Conservation (phyloP, 2,329 filamentous ascomycete species). For the Penicillium frequentans region DNA sequence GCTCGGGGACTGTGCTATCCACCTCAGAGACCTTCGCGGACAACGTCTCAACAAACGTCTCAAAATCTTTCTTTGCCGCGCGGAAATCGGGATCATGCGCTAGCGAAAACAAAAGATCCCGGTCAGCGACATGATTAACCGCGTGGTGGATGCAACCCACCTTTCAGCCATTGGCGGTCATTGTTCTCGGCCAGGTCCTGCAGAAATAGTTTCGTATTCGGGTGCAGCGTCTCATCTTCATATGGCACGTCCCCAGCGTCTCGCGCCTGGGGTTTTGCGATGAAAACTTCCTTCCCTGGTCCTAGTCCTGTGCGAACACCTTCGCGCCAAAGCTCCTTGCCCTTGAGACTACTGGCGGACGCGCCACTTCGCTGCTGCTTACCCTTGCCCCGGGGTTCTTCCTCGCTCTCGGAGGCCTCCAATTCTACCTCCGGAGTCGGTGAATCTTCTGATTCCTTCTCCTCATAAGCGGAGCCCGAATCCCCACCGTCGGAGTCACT, state of each 20-base stretch:
- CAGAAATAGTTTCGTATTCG: constrained; percentile 64
- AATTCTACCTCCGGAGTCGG: constrained; percentile 11
- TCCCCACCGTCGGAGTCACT: constrained; percentile 82
- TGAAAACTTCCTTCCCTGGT: constrained; percentile 61
- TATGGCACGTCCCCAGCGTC: constrained; percentile 60
- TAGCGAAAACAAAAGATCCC: constrained; percentile 35
- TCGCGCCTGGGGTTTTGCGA: constrained; percentile 64
- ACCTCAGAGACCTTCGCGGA: constrained; percentile 68
- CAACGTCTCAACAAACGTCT: constrained; percentile 71
- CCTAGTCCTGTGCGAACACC: constrained; percentile 57
- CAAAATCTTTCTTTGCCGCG: constrained; percentile 75
- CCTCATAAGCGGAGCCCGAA: constrained; percentile 45
- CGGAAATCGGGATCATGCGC: constrained; percentile 80
- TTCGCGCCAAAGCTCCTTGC: constrained; percentile 56
- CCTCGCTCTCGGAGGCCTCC: constrained; percentile 9
- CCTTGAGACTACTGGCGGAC: constrained; percentile 23
- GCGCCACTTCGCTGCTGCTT: not conserved
- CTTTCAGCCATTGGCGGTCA: constrained; percentile 63
- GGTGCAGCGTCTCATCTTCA: constrained; percentile 58
- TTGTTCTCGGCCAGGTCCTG: constrained; percentile 61
- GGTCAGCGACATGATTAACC: constrained; percentile 7
- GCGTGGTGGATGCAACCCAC: constrained; percentile 38
- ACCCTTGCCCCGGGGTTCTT: constrained; percentile 5
- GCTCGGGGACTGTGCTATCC: constrained; percentile 81
- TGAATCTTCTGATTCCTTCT: constrained; percentile 7